These are phyloP conservation scores for Erodium maritimum DNA, from an alignment of 345 rosid species.

Conservation along the genomic window DNA sequence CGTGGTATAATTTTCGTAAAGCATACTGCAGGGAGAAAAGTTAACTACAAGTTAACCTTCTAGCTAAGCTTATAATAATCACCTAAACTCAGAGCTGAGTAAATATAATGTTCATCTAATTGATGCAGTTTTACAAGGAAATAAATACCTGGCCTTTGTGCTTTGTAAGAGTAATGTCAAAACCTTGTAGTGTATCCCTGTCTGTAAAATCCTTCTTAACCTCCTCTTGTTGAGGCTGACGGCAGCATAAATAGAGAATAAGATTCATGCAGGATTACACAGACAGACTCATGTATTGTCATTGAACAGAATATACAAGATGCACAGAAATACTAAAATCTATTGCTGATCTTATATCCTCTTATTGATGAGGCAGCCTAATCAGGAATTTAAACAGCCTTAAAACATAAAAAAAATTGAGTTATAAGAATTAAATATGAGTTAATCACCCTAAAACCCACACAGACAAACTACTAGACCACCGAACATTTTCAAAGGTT, in stretches of 20 bases:
- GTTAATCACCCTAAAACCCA: too few species aligned
- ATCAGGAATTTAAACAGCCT: too few species aligned
- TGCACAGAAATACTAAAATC: too few species aligned
- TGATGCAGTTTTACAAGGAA: neutral
- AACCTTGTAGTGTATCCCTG: slow-evolving; percentile 74
- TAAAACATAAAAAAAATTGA: too few species aligned
- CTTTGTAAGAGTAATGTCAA: slow-evolving; percentile 66
- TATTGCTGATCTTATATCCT: too few species aligned
- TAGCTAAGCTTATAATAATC: slow-evolving; percentile 1
- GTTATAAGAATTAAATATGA: too few species aligned
- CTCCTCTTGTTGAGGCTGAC: slow-evolving; percentile 81
- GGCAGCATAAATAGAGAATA: slow-evolving; percentile 6
- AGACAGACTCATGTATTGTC: too few species aligned
- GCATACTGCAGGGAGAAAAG: slow-evolving; percentile 49
- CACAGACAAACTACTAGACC: too few species aligned
- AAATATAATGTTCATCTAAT: neutral
- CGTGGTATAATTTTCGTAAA: slow-evolving; percentile 85
- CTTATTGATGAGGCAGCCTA: too few species aligned
- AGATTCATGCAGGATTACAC: too few species aligned
- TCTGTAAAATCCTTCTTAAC: slow-evolving; percentile 72
- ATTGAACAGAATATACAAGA: too few species aligned
- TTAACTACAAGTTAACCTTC: slow-evolving; percentile 1
- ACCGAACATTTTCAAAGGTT: too few species aligned
- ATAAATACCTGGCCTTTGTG: slow-evolving; percentile 74
- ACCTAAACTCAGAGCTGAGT: neutral